Percentiles rank a stretch among this genome's conserved stretches.
phyloP scores from a whole-genome alignment of 345 rosid species.

The Lepidium africanum region DNA sequence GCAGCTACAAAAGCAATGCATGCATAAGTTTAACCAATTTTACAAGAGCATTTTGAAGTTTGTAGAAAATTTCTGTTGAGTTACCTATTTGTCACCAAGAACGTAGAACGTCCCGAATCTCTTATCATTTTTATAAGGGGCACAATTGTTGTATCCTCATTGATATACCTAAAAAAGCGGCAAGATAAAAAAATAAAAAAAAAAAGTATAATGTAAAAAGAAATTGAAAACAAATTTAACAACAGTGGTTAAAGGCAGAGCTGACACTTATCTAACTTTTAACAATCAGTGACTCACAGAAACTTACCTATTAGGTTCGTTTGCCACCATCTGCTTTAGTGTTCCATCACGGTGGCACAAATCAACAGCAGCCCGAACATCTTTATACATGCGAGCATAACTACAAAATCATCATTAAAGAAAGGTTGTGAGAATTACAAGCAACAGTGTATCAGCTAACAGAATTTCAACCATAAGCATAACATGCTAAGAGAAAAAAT shows the following conservation, averaged over 20 bases:
- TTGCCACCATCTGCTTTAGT: constrained; percentile 92
- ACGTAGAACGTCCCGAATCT: constrained; percentile 87
- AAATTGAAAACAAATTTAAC: background rate
- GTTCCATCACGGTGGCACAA: constrained; percentile 99
- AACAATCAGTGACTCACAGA: background rate
- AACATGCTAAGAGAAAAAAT: background rate
- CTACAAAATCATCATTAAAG: constrained; percentile 29
- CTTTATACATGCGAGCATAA: constrained; percentile 77
- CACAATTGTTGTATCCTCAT: constrained; percentile 64
- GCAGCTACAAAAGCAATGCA: background rate
- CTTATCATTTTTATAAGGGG: constrained; percentile 90
- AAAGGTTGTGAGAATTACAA: background rate
- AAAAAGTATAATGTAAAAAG: background rate
- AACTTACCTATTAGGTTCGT: constrained; percentile 58
- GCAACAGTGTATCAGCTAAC: background rate
- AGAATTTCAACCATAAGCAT: background rate
- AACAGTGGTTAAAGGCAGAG: background rate
- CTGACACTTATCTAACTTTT: background rate
- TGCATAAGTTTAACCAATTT: background rate
- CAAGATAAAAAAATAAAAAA: too few relatives aligned
- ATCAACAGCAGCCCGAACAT: constrained; percentile 95
- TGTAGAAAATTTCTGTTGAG: background rate
- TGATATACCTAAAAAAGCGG: constrained; percentile 53
- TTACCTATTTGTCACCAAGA: constrained; percentile 98
- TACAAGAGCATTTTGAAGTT: background rate